A percentile compares a stretch with the other conserved stretches of the same genome.
Conservation (phyloP, 108 stramenopile species). For the Skeletonema marinoi region DNA sequence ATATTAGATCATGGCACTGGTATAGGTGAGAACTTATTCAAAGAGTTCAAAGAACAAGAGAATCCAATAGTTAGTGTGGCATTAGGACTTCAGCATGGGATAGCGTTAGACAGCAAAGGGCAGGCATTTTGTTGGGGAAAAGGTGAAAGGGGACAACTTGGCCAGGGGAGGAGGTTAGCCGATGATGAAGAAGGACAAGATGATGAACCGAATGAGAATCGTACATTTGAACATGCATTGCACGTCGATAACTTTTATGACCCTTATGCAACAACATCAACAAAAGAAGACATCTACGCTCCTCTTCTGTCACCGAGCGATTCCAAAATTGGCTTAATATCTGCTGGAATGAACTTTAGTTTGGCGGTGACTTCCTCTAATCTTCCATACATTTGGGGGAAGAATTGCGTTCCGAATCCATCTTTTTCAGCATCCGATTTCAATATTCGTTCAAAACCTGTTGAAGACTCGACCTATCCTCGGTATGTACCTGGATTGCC, state of each 20-base stretch:
- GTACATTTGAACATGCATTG: conserved; percentile 47
- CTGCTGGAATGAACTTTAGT: conserved; percentile 79
- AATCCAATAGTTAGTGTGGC: conserved; percentile 71
- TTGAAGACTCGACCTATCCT: conserved; percentile 51
- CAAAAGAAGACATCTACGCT: conserved; percentile 25
- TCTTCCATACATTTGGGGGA: conserved; percentile 82
- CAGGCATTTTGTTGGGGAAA: conserved; percentile 89
- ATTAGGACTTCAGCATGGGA: conserved; percentile 89
- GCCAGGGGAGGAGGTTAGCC: conserved; percentile 62
- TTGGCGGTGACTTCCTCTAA: conserved; percentile 67
- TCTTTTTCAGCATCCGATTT: conserved; percentile 19
- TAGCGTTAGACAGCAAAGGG: conserved; percentile 75
- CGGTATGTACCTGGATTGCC: conserved; percentile 67
- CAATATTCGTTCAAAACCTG: conserved; percentile 45
- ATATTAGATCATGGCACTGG: conserved; percentile 27
- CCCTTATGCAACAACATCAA: conserved; percentile 40
- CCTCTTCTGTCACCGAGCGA: conserved; percentile 35
- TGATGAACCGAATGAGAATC: conserved; percentile 30
- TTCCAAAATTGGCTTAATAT: conserved; percentile 45
- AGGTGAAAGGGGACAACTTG: conserved; percentile 85
- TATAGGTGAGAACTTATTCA: conserved; percentile 31
- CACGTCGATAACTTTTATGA: conserved; percentile 42
- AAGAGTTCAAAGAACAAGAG: conserved; percentile 49
- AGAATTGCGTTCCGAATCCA: conserved; percentile 59
- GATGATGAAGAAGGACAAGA: conserved; percentile 34